Conservation (phyloP, 306 rosid genomes). For the Casuarina cunninghamiana region DNA sequence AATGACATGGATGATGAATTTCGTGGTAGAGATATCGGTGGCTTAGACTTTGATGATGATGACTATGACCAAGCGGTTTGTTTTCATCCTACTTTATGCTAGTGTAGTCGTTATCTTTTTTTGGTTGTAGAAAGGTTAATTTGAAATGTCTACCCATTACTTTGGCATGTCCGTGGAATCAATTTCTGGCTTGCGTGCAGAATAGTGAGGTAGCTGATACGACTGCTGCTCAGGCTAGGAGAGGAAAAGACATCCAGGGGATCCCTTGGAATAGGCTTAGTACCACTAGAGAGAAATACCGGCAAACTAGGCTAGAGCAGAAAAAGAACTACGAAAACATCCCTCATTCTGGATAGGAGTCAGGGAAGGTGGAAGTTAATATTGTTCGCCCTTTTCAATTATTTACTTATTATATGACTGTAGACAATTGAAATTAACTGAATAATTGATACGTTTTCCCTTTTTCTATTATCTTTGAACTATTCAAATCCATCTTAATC, state of each 20-base stretch:
- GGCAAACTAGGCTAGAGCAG: conserved; percentile 83
- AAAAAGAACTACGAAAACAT: conserved; percentile 88
- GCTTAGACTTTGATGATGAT: conserved; percentile 62
- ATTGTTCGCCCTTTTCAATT: neutral
- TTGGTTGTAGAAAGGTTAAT: neutral
- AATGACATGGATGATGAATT: conserved; percentile 61
- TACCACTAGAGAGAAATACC: conserved; percentile 50
- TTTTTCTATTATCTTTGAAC: conserved; percentile 1
- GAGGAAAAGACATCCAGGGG: conserved; percentile 52
- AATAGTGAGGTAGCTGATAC: conserved; percentile 46
- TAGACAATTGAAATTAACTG: neutral
- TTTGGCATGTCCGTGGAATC: neutral
- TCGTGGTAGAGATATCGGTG: conserved; percentile 52
- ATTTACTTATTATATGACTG: neutral
- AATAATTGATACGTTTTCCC: neutral
- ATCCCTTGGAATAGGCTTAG: conserved; percentile 54
- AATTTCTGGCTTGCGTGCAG: conserved; percentile 36
- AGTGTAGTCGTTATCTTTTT: neutral
- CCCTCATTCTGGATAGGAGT: conserved; percentile 71
- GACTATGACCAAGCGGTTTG: conserved; percentile 63
- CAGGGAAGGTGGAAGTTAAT: conserved; percentile 60
- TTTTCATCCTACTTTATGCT: conserved; percentile 15
- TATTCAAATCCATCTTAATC: conserved; percentile 4
- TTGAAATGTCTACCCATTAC: neutral
- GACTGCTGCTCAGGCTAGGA: conserved; percentile 50